These are phyloP conservation scores for Calocera viscosa DNA, from an alignment of 768 basidiomycete genomes.

Conservation along the genomic window DNA sequence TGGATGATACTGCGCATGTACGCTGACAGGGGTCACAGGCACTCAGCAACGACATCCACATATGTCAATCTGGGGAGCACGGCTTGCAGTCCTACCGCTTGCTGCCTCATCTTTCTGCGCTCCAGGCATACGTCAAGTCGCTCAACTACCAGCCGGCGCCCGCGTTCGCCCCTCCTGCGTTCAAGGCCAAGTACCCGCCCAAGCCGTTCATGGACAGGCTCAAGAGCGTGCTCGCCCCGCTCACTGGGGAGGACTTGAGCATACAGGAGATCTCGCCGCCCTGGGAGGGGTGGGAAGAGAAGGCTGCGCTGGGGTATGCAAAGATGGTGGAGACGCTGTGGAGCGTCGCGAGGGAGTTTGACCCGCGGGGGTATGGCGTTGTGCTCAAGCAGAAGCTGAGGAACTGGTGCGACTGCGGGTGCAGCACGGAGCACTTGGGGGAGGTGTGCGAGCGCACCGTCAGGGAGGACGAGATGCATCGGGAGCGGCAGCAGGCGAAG, in stretches of 20 bases:
- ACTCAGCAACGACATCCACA: conserved; percentile 52
- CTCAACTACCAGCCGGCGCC: conserved; percentile 48
- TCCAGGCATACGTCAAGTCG: conserved; percentile 49
- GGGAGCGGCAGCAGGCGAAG: conserved; percentile 23
- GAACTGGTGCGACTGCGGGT: conserved; percentile 68
- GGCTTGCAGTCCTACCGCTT: conserved; percentile 57
- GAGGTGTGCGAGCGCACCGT: conserved; percentile 67
- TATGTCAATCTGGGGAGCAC: conserved; percentile 41
- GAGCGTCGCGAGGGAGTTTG: conserved; percentile 58
- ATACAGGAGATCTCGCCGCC: conserved; percentile 23
- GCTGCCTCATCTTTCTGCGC: conserved; percentile 45
- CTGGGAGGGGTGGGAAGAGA: conserved; percentile 48
- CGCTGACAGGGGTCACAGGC: conserved; percentile 33
- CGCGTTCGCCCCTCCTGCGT: conserved; percentile 43
- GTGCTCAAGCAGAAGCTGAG: conserved; percentile 60
- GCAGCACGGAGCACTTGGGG: conserved; percentile 63
- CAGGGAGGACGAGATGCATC: conserved; percentile 54
- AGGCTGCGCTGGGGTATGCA: conserved; percentile 54
- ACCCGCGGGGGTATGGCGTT: conserved; percentile 56
- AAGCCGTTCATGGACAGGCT: conserved; percentile 38
- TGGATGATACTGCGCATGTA: neutral
- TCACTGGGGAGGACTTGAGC: conserved; percentile 11
- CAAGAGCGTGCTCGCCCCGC: conserved; percentile 42
- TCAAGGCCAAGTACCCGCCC: neutral
- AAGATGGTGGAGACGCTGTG: conserved; percentile 51